These are phyloP conservation scores for Sugiyamaella xylanicola DNA, from an alignment of 1,139 yeast species.

Conservation along the genomic window DNA sequence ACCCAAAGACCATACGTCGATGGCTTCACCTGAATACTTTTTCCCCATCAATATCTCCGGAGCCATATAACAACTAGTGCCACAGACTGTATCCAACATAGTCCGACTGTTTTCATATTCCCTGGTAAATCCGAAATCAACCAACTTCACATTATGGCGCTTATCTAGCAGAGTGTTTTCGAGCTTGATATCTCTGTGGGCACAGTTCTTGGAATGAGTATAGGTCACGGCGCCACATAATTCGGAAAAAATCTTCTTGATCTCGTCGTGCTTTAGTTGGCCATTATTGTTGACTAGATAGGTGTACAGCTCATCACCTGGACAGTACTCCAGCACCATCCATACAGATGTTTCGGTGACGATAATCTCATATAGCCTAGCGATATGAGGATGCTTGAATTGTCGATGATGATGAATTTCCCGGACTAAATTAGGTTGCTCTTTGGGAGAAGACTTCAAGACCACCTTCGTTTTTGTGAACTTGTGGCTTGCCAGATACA, in stretches of 20 bases:
- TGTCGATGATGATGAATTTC: slow-evolving; percentile 90
- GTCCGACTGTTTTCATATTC: slow-evolving; percentile 51
- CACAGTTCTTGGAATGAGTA: slow-evolving; percentile 78
- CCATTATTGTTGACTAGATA: slow-evolving; percentile 56
- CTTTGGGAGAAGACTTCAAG: slow-evolving; percentile 77
- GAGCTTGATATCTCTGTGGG: slow-evolving; percentile 86
- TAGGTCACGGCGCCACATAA: slow-evolving; percentile 80
- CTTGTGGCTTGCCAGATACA: slow-evolving; percentile 77
- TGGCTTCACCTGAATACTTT: slow-evolving; percentile 71
- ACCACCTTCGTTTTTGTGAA: slow-evolving; percentile 69
- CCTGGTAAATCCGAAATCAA: slow-evolving; percentile 94
- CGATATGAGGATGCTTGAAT: slow-evolving; percentile 80
- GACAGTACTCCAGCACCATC: slow-evolving; percentile 88
- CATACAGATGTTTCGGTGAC: slow-evolving; percentile 79
- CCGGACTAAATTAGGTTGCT: slow-evolving; percentile 86
- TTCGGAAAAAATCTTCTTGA: slow-evolving; percentile 69
- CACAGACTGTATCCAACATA: slow-evolving; percentile 83
- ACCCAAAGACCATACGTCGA: slow-evolving; percentile 93
- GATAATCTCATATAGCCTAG: slow-evolving; percentile 81
- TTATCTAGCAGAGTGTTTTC: slow-evolving; percentile 83
- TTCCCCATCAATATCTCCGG: slow-evolving; percentile 77
- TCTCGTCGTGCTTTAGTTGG: slow-evolving; percentile 54
- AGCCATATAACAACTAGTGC: slow-evolving; percentile 95
- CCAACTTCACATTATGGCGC: slow-evolving; percentile 66
- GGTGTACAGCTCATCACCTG: slow-evolving; percentile 74